Base-by-base conservation (phyloP, 2,329 filamentous ascomycete species). In the Fusarium sororula region DNA sequence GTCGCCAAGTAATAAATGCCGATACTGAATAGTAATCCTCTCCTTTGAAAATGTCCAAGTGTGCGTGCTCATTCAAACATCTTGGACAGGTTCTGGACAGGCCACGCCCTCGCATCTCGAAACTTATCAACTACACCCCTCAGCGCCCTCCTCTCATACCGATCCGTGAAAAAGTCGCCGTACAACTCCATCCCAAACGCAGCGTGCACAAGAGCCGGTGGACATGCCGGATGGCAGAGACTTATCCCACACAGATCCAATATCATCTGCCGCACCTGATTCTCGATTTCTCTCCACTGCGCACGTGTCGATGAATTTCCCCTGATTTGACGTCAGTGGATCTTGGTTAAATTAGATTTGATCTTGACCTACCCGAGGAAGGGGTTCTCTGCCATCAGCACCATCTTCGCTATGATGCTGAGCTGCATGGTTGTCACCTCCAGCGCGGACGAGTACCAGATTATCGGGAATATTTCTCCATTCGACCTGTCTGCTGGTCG, bases 51-150 rank as follows among this genome's bases (percentile, higher is more conserved):
- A 5, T 26, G 24, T 26, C 24, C 24, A 26, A 26, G 5, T 26
- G 24, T 26, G 24, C 24, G 28, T 14, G 38, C 38, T 41, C 44
- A 78, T 26, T 74, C 75, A 66, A 83, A 84, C 81, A 83, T 83
- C 18, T 79, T 80, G 20, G 82, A 75, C 39, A 84, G 62, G 15
- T 80, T 80, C 64, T 80, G 77, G 1, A 84, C 83, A 1, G 83
- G 83, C 83, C 83, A 84, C 3, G 83, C 83, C 32, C 82, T 80
- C 20, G 82, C 79, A 54, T 85, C 84, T 11, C 82, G 82, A 61
- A 86, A 87, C 53, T 82, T 85, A 55, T 87, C 85, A 9, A 83
- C 82, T 7, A 84, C 84, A 0, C 78, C 82, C 22, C 80, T 80
- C 75, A 84, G 63, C 3, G 82, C 83, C 26, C 75, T 74, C 3